Conservation (phyloP, 169 alveolate species). For the Babesia microti region DNA sequence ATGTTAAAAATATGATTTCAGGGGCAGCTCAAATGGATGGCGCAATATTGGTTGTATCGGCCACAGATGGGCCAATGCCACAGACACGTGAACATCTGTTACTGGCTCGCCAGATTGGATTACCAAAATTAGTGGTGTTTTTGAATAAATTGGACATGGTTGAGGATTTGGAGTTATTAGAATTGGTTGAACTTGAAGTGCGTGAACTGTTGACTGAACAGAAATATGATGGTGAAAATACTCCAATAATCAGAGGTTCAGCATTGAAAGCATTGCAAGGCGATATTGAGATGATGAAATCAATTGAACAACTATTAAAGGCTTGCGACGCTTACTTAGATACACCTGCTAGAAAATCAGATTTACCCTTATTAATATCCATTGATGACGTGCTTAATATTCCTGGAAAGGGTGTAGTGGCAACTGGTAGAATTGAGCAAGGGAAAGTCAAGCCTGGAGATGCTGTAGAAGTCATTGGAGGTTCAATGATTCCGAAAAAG, state of each 20-base stretch:
- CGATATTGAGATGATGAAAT: constrained; percentile 49
- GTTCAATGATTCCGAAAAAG: constrained; percentile 54
- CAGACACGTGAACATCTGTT: constrained; percentile 82
- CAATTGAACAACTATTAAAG: constrained; percentile 66
- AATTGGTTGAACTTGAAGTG: constrained; percentile 89
- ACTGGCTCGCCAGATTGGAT: constrained; percentile 80
- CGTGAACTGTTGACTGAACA: constrained; percentile 74
- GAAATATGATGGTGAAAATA: constrained; percentile 80
- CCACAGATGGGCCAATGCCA: constrained; percentile 95
- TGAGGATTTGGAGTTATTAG: constrained; percentile 83
- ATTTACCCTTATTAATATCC: constrained; percentile 78
- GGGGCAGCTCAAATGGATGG: constrained; percentile 94
- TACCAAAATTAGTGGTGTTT: constrained; percentile 78
- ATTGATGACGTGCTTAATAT: constrained; percentile 74
- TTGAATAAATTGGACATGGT: constrained; percentile 84
- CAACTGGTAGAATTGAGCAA: constrained; percentile 87
- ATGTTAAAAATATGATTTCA: constrained; percentile 91
- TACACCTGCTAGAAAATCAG: constrained; percentile 70
- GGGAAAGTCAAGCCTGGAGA: constrained; percentile 81
- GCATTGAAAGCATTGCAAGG: constrained; percentile 79
- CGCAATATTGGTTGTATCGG: constrained; percentile 86
- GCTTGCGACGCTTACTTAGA: constrained; percentile 75
- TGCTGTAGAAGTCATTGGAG: constrained; percentile 81
- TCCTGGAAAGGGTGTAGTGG: constrained; percentile 87
- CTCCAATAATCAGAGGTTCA: constrained; percentile 81